phyloP scores from a whole-genome alignment of 805 yeast genomes.

The Lipomyces yamanashiensis region DNA sequence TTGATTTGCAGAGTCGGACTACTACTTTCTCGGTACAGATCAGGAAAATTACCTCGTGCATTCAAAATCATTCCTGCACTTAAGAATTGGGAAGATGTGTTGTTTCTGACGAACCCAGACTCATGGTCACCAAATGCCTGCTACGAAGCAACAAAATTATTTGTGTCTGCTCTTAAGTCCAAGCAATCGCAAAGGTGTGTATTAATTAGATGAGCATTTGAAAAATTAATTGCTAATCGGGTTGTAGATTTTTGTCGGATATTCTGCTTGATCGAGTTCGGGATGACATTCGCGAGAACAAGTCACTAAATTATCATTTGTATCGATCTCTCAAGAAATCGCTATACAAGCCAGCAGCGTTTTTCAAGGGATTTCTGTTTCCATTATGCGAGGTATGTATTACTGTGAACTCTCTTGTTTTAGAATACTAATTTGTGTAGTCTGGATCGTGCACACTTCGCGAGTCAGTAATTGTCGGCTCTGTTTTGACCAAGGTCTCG shows the following conservation, averaged over 20 bases:
- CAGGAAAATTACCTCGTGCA: slow-evolving; percentile 94
- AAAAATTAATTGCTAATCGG: slow-evolving; percentile 59
- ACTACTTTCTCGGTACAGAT: slow-evolving; percentile 84
- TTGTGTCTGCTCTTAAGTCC: slow-evolving; percentile 87
- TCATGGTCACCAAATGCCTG: slow-evolving; percentile 94
- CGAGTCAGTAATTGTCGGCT: slow-evolving; percentile 94
- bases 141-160: slow-evolving; percentile 91
- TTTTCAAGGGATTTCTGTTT: slow-evolving; percentile 92
- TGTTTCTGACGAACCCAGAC: slow-evolving; percentile 90
- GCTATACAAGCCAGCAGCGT: slow-evolving; percentile 95
- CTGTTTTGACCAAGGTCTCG: slow-evolving; percentile 85
- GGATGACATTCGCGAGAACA: slow-evolving; percentile 48
- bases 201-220: slow-evolving; percentile 41
- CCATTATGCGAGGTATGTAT: slow-evolving; percentile 81
- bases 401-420: neutral
- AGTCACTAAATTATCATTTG: slow-evolving; percentile 83
- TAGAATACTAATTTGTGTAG: neutral
- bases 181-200: slow-evolving; percentile 87
- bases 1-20: slow-evolving; percentile 63
- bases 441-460: slow-evolving; percentile 68
- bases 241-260: slow-evolving; percentile 32
- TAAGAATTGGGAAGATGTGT: slow-evolving; percentile 92
- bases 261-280: slow-evolving; percentile 50
- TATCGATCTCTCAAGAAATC: slow-evolving; percentile 92
- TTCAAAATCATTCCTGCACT: slow-evolving; percentile 93